Base-by-base conservation (phyloP, 2,329 filamentous ascomycete genomes). In the Sphaerulina vaccinii region DNA sequence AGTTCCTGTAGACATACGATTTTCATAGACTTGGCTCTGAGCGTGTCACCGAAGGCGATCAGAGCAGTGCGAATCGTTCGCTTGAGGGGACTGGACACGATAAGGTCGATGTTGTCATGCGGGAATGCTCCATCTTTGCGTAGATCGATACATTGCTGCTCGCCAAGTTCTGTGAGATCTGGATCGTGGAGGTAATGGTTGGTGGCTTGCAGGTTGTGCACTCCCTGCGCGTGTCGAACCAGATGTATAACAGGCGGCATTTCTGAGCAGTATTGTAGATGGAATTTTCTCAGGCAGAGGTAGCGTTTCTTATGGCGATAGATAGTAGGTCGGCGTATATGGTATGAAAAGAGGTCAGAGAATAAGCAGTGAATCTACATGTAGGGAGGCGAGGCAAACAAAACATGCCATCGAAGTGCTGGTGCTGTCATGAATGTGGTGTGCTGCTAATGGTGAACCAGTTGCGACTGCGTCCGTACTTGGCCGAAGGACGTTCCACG, bases 11-110 rank as follows among this genome's bases (percentile, higher is more conserved):
- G 73, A 1, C 85, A 83, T 21, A 86, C 71, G 45, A 95, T 68
- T 37, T 73, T 78, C 49, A 79, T 66, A 3, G 73, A 72, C 49
- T 72, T 71, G 23, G 45, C 29, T 18, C 75, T 63, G 45, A 82
- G 76, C 1, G 74, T 76, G 0, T 81, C 75, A 15, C 77, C 79
- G 69, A 95, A 95, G 39, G 82, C 79, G 48, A 83, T 73, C 23
- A 90, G 76, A 27, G 86, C 85, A 2, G 90, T 96, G 71, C 88
- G 83, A 39, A 96, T 77, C 1, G 90, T 95, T 56, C 90, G 83
- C 44, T 86, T 84, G 60, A 95, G 79, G 5, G 90, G 90, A 1
- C 88, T 93, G 33, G 89, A 84, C 18, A 90, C 79, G 10, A 95
- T 78, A 60, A 87, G 78, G 3, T 86, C 85, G 64, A 93, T 74